Evolutionary conservation across 371 early-diverging fungal genomes (phyloP), one percentile per base, ranked within the genome.

Genomic region (Blakeslea trispora): DNA sequence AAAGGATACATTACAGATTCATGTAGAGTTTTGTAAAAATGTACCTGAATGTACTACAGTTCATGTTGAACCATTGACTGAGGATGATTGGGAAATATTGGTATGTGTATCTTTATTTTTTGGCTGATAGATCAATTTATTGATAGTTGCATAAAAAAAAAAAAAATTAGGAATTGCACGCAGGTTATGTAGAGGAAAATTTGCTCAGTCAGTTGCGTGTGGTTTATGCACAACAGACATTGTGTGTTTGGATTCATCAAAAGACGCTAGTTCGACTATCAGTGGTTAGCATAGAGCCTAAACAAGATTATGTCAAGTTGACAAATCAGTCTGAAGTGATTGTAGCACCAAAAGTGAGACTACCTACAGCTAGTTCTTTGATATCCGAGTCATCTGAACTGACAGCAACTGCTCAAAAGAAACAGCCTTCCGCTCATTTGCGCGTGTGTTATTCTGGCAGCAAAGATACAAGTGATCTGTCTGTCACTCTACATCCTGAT

Each of bases 51-150:
- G 88, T 8, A 56, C 72, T 8, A 77, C 86, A 5, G 89, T 94
- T 1, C 71, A 86, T 57, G 91, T 92, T 2, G 92, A 89, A 42
- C 94, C 94, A 4, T 64, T 80, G 53, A 81, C 90, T 0, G 83
- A 80, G 45, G 92, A 93, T 49, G 95, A 94, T 64, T 94, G 93
- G 93, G 93, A 94, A 61, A 90, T 93, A 39, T 48, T 94, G 68
- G 90, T 88, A 79, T 50, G 61, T 47, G n/a, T 17, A 14, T 18
- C 32, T 41, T 7, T 18, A 31, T 28, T 23, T 34, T 40, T 40
- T 3, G 28, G 28, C 4, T 17, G 10, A 18, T 24, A 17, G 15
- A 24, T 15, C 17, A 19, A 7, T 4, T n/a, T 14, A 23, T 44
- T 44, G 44, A 44, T 19, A 10, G 28, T 28, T 44, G 22, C 14